Evolutionary conservation across 257 asterid species (phyloP), one percentile per base, ranked within the genome.

Genomic region (Capsicum baccatum): DNA sequence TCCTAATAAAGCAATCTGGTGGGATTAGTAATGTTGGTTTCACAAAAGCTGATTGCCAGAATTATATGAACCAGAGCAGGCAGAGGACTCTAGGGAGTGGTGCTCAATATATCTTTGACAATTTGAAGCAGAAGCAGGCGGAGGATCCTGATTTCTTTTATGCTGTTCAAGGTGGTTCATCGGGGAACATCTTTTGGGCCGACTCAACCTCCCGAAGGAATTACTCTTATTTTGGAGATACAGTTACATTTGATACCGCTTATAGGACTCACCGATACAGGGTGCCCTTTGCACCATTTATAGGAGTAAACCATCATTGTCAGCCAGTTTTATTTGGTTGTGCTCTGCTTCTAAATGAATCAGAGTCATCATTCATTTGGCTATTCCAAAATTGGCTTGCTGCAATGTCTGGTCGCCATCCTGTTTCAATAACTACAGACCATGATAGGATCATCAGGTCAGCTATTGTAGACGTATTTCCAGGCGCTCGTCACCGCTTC

Each of bases 301-400:
- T 98, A 6, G 98, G 99, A 60, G 88, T 96, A 87, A 96, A 96
- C 85, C 95, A 96, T 91, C 98, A 96, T 58, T 97, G 98, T 7
- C 98, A 93, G 52, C 98, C 98, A 10, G 94, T 96, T 66, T 83
- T 96, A 76, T 94, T 96, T 85, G 98, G 98, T 50, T 96, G 99
- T 89, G 97, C 98, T 79, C 91, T 96, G 79, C 88, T 96, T 52
- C 86, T 92, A 62, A 93, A 92, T 85, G 98, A 96, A 85, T 92
- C 98, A 16, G 96, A 92, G 85, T 85, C 98, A 33, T 94, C 97
- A 8, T 96, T 96, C 59, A 85, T 85, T 6, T 96, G 99, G 99
- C 87, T 96, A 56, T 96, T 96, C 83, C 87, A 92, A n/a, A 94
- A 93, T 81, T 96, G 98, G 98, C 91, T 96, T 88, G 87, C 81